Percentiles rank a stretch among this genome's conserved stretches.
Evolutionary conservation across 495 filamentous ascomycete species (phyloP).

Genomic region (Tuber indicum): DNA sequence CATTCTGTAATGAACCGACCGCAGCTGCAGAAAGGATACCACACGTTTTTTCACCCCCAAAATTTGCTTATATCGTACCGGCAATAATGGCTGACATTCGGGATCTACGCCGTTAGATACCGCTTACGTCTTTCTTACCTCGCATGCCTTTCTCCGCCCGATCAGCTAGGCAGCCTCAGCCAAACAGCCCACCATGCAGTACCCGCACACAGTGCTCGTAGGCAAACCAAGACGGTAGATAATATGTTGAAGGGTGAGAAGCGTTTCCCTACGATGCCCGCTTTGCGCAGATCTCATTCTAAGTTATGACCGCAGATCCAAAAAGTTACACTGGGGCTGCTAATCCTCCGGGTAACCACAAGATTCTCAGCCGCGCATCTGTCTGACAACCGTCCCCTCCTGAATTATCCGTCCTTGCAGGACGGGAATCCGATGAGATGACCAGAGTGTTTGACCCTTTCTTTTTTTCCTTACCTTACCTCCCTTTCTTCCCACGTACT

Average conservation of each 20-base stretch:
- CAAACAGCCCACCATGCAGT: not conserved
- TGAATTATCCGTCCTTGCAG: not conserved
- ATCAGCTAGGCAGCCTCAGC: not conserved
- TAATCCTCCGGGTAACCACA: not conserved
- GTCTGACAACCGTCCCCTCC: not conserved
- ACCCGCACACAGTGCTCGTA: not conserved
- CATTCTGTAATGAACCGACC: not conserved
- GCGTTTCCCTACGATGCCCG: not conserved
- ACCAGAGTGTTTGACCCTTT: not conserved
- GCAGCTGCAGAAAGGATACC: not conserved
- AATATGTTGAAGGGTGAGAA: not conserved
- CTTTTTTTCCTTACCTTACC: not conserved
- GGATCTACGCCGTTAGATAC: not conserved
- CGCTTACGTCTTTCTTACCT: not conserved
- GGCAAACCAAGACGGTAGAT: not conserved
- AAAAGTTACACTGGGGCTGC: not conserved
- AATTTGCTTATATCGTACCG: too few species aligned
- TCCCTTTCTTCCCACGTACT: not conserved
- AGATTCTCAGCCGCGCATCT: constrained; percentile 1
- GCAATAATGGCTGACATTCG: not conserved
- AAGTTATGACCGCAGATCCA: not conserved
- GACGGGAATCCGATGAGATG: constrained; percentile 4
- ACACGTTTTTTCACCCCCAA: not conserved
- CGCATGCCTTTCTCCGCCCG: not conserved
- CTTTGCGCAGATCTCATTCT: not conserved